Evolutionary conservation across 2,329 filamentous ascomycete species (phyloP).

Genomic region (Cryphonectria japonica): DNA sequence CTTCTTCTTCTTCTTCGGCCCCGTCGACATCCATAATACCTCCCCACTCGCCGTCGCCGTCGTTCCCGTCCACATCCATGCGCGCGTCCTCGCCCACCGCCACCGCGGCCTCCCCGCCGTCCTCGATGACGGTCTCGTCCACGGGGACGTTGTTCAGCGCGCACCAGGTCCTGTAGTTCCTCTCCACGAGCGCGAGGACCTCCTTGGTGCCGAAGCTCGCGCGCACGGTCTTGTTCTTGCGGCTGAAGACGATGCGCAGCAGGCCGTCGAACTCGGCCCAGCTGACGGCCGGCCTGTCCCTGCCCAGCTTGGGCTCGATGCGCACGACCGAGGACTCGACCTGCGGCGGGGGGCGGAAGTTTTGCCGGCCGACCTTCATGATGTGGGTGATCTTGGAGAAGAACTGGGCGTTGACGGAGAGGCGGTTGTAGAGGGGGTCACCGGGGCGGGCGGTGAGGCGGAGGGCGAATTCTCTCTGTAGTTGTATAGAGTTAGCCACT

Average conservation of each 20-base stretch:
- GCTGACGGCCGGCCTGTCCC: constrained; percentile 77
- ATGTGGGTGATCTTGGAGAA: constrained; percentile 70
- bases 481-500: constrained; percentile 52
- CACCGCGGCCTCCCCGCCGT: constrained; percentile 48
- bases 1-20: constrained; percentile 47
- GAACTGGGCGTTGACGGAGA: constrained; percentile 93
- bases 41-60: constrained; percentile 53
- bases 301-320: constrained; percentile 82
- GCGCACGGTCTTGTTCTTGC: constrained; percentile 89
- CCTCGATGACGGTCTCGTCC: constrained; percentile 65
- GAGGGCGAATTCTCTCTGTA: constrained; percentile 93
- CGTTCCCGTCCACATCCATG: constrained; percentile 37
- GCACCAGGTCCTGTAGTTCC: constrained; percentile 90
- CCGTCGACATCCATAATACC: constrained; percentile 55
- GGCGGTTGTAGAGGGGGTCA: constrained; percentile 86
- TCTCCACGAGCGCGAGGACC: constrained; percentile 80
- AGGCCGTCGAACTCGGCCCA: constrained; percentile 97
- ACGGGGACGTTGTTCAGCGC: constrained; percentile 80
- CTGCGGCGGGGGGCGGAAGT: constrained; percentile 92
- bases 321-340: constrained; percentile 92
- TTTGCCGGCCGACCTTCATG: constrained; percentile 94
- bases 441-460: constrained; percentile 85
- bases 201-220: constrained; percentile 82
- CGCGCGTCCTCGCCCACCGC: constrained; percentile 46
- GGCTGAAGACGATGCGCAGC: constrained; percentile 75